Percentiles rank a stretch among this genome's conserved stretches.
Conservation (phyloP, 108 stramenopile species). For the Skeletonema tropicum region DNA sequence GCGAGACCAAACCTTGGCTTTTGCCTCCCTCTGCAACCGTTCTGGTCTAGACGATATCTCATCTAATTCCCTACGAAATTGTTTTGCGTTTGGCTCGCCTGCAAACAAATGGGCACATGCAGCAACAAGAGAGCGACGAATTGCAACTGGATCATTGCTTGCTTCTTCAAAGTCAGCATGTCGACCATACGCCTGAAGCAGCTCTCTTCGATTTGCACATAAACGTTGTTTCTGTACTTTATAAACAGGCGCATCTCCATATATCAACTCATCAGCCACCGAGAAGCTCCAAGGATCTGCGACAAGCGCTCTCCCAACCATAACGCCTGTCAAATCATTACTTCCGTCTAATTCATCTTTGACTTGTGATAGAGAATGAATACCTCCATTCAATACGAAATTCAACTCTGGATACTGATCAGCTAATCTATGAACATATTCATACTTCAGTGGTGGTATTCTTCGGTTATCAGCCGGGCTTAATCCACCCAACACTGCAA, state of each 20-base stretch:
- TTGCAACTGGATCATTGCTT: background rate
- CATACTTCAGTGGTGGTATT: constrained; percentile 77
- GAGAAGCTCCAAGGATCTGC: constrained; percentile 37
- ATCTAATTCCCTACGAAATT: background rate
- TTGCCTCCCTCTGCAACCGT: background rate
- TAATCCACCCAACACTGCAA: constrained; percentile 56
- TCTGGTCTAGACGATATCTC: background rate
- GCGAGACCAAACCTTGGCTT: background rate
- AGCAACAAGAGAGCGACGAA: background rate
- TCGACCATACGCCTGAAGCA: constrained; percentile 55
- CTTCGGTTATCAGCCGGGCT: constrained; percentile 70
- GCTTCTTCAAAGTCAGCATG: background rate
- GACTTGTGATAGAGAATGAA: constrained; percentile 54
- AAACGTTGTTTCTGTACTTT: background rate
- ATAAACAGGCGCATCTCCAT: constrained; percentile 66
- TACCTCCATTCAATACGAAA: constrained; percentile 81
- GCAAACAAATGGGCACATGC: background rate
- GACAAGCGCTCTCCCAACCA: constrained; percentile 72
- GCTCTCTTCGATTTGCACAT: constrained; percentile 64
- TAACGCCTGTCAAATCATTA: constrained; percentile 53
- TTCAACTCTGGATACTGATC: constrained; percentile 70
- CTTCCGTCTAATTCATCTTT: constrained; percentile 50
- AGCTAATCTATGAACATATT: constrained; percentile 64
- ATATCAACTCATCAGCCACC: constrained; percentile 71
- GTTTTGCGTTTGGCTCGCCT: background rate